phyloP scores from a whole-genome alignment of 2,329 filamentous ascomycete genomes.

The Mycosphaerella sp. region DNA sequence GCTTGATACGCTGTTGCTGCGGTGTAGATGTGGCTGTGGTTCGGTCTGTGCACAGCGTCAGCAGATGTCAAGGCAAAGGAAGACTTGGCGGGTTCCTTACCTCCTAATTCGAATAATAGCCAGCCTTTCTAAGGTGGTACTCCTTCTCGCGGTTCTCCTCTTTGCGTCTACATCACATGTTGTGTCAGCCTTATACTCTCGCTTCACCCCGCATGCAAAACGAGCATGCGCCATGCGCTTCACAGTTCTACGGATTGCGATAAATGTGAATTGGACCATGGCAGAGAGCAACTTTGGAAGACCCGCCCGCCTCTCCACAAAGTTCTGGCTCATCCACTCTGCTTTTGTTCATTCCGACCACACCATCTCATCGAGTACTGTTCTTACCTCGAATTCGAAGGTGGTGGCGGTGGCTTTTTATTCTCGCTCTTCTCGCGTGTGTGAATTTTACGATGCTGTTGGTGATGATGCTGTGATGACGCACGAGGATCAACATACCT shows the following conservation, averaged over 20 bases:
- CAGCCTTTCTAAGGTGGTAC: slow-evolving; percentile 12
- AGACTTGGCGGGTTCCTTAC: background rate
- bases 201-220: background rate
- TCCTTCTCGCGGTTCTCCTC: slow-evolving; percentile 13
- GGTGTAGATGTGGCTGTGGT: slow-evolving; percentile 6
- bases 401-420: slow-evolving; percentile 11
- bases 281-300: background rate
- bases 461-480: slow-evolving; percentile 2
- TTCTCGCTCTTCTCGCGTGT: slow-evolving; percentile 5
- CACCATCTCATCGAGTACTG: slow-evolving; percentile 14
- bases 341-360: background rate
- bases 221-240: too few relatives aligned
- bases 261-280: background rate
- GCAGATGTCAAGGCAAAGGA: background rate
- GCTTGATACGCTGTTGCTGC: slow-evolving; percentile 7
- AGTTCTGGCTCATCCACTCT: background rate
- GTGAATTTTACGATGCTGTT: background rate
- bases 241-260: too few relatives aligned
- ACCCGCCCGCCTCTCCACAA: background rate
- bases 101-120: slow-evolving; percentile 24
- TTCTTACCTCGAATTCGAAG: slow-evolving; percentile 21
- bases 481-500: slow-evolving; percentile 20
- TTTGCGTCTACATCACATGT: slow-evolving; percentile 10
- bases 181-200: background rate
- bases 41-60: slow-evolving; percentile 4